Base-by-base conservation (phyloP, 1,284 basidiomycete genomes). In the Ganoderma meredithae region DNA sequence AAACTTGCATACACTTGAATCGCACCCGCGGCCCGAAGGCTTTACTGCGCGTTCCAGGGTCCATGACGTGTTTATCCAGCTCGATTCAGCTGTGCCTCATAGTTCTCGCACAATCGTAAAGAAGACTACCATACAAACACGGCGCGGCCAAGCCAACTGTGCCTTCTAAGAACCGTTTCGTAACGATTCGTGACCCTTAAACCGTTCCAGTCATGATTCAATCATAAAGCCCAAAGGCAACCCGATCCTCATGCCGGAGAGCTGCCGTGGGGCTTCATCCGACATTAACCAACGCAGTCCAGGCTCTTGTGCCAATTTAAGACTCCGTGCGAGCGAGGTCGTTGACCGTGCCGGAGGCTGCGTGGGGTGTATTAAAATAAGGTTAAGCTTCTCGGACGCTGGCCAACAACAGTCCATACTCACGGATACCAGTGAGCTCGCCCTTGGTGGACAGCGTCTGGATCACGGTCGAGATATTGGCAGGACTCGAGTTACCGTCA, bases 401-500 rank as follows among this genome's bases (percentile, higher is more conserved):
- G n/a, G 15, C 25, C n/a, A 17, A 36, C 41, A 43, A 17, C 25
- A 40, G 17, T 15, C 19, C 10, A 25, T 55, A 72, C 75, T 69
- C 61, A 76, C 75, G 76, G 66, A 80, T 72, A 63, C 75, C 73
- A 56, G 71, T 71, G 44, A 81, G 72, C 15, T 72, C 76, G 53
- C 73, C 73, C 39, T 75, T 77, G 53, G 77, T 62, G 44, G 71
- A 72, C 47, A 75, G 69, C 19, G 47, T 27, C 66, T 77, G 73
- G 63, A 81, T 53, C 55, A 67, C 65, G 44, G 61, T 68, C 31
- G 70, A 68, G 66, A 81, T 78, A 9, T 67, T 71, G 10, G 76
- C 78, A 13, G 80, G 80, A 27, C 74, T 69, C 1, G 43, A 33
- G 62, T 79, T 80, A 13, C 80, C 80, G 58, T 75, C 63, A 36